A percentile compares a stretch with the other conserved stretches of the same genome.
Evolutionary conservation across 2,329 filamentous ascomycete genomes (phyloP).

Genomic region (Fusarium brachygibbosum): DNA sequence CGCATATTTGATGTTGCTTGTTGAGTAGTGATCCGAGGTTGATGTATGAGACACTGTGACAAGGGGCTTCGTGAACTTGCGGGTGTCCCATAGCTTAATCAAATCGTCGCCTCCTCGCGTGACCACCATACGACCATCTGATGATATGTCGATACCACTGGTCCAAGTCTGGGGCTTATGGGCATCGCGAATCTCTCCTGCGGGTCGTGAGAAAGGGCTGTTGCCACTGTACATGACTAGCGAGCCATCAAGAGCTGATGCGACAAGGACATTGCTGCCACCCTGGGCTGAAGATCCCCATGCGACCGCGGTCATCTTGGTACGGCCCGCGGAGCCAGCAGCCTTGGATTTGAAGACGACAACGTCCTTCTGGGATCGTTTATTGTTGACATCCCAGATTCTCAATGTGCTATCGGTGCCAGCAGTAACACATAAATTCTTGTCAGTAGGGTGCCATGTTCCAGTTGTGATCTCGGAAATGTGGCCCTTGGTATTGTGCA

Average conservation of each 20-base stretch:
- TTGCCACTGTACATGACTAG: conserved; percentile 93
- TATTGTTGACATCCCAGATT: conserved; percentile 97
- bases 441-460: conserved; percentile 90
- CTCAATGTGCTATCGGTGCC: conserved; percentile 95
- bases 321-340: conserved; percentile 89
- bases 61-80: conserved; percentile 93
- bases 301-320: conserved; percentile 91
- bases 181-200: conserved; percentile 85
- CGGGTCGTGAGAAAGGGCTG: conserved; percentile 85
- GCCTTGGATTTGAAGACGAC: conserved; percentile 95
- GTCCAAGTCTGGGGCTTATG: conserved; percentile 91
- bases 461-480: conserved; percentile 91
- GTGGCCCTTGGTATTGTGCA: conserved; percentile 98
- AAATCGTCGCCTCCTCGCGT: conserved; percentile 91
- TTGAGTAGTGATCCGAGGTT: conserved; percentile 85
- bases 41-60: conserved; percentile 83
- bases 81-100: conserved; percentile 96
- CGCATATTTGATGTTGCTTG: conserved; percentile 90
- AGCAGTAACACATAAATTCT: conserved; percentile 87
- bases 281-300: conserved; percentile 85
- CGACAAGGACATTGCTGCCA: conserved; percentile 82
- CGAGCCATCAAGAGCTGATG: conserved; percentile 88
- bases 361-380: conserved; percentile 89
- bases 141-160: conserved; percentile 88
- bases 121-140: conserved; percentile 90